Evolutionary conservation across 495 filamentous ascomycete species (phyloP).

Genomic region (Extremus antarcticus): DNA sequence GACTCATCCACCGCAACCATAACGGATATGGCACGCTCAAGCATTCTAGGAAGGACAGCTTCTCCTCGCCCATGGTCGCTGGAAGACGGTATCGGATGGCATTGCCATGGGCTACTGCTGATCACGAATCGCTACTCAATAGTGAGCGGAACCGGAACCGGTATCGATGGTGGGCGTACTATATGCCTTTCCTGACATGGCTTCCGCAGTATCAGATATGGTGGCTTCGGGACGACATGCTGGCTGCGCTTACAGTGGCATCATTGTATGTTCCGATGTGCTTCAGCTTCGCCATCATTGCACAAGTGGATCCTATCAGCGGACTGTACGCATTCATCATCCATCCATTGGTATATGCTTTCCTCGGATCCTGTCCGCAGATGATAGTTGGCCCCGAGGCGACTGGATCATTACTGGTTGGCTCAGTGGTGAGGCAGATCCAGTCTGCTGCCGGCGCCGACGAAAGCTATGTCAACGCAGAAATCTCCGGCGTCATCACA

Average conservation of each 20-base stretch:
- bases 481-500: background rate
- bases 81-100: background rate
- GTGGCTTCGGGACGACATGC: background rate
- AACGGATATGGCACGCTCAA: background rate
- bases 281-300: background rate
- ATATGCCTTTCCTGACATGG: background rate
- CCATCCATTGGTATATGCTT: background rate
- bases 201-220: background rate
- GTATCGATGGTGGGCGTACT: conserved; percentile 1
- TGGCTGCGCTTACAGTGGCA: background rate
- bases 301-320: background rate
- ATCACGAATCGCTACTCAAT: background rate
- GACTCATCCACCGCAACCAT: background rate
- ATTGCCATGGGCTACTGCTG: background rate
- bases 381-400: conserved; percentile 1
- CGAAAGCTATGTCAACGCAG: background rate
- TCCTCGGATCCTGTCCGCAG: conserved; percentile 1
- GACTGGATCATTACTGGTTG: background rate
- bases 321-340: conserved; percentile 2
- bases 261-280: conserved; percentile 1
- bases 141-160: background rate
- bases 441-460: background rate
- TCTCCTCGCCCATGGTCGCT: background rate
- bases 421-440: background rate
- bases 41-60: background rate